Conservation (phyloP, 1,284 basidiomycete species). For the Boletus sp. region DNA sequence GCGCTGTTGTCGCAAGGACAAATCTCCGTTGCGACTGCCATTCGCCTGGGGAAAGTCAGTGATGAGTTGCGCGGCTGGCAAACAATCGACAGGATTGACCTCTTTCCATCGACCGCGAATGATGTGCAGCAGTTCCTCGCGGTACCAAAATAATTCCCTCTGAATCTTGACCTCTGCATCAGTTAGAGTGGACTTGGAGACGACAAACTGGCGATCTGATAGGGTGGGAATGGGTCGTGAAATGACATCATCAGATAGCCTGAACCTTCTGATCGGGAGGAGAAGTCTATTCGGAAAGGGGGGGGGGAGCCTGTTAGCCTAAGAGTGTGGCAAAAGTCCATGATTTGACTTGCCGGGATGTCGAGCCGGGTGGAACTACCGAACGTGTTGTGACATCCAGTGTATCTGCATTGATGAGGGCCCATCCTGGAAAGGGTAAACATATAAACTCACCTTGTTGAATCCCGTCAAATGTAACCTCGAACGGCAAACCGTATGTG, state of each 20-base stretch:
- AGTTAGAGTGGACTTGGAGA: constrained; percentile 68
- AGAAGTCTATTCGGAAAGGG: constrained; percentile 61
- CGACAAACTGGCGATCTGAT: constrained; percentile 89
- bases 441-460: constrained; percentile 49
- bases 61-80: not conserved
- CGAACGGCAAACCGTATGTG: constrained; percentile 84
- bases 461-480: constrained; percentile 69
- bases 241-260: constrained; percentile 54
- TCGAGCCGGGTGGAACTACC: constrained; percentile 80
- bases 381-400: constrained; percentile 47
- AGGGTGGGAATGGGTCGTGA: constrained; percentile 76
- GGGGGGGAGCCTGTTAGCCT: constrained; percentile 5
- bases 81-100: constrained; percentile 38
- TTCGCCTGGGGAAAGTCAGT: constrained; percentile 51
- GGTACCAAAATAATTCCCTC: constrained; percentile 89
- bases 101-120: constrained; percentile 80
- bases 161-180: constrained; percentile 57
- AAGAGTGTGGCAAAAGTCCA: not conserved
- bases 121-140: constrained; percentile 74
- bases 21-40: constrained; percentile 66
- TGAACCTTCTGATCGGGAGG: constrained; percentile 71
- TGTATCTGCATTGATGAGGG: constrained; percentile 33
- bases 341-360: constrained; percentile 55
- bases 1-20: constrained; percentile 73
- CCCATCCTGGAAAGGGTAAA: not conserved